Percentiles rank a stretch among this genome's conserved stretches.
These are phyloP conservation scores for Phytopythium boreale DNA, from an alignment of 352 stramenopile species.

Conservation along the genomic window DNA sequence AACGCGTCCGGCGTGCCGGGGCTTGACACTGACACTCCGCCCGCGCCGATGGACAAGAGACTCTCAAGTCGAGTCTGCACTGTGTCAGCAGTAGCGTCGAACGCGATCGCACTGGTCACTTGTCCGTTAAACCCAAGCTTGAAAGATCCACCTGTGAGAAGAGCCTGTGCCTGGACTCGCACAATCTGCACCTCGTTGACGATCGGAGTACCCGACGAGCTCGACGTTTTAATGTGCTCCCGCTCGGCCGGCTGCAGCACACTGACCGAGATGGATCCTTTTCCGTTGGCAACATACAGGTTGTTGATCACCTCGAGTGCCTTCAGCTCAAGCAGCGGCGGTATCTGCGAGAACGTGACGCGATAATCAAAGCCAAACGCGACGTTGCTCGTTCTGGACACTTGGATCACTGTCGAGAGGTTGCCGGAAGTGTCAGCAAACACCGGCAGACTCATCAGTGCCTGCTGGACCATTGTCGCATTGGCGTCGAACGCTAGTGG, in stretches of 20 bases:
- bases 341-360: constrained; percentile 59
- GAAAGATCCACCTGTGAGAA: constrained; percentile 51
- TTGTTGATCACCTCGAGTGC: constrained; percentile 54
- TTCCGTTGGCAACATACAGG: constrained; percentile 54
- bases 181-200: constrained; percentile 75
- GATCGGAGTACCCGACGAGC: constrained; percentile 43
- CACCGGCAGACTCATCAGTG: constrained; percentile 57
- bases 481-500: constrained; percentile 82
- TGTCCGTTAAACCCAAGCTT: constrained; percentile 68
- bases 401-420: constrained; percentile 30
- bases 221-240: constrained; percentile 76
- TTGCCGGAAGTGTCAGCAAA: constrained; percentile 16
- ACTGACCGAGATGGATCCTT: constrained; percentile 21
- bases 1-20: constrained; percentile 21
- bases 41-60: constrained; percentile 54
- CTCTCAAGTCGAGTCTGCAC: constrained; percentile 69
- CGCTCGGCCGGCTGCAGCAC: constrained; percentile 32
- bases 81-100: constrained; percentile 50
- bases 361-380: constrained; percentile 72
- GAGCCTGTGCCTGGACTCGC: constrained; percentile 30
- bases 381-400: constrained; percentile 44
- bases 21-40: constrained; percentile 41
- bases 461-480: constrained; percentile 54
- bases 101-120: constrained; percentile 56
- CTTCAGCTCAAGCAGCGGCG: constrained; percentile 29